Base-by-base conservation (phyloP, 2,329 filamentous ascomycete genomes). In the Fusarium albidum region DNA sequence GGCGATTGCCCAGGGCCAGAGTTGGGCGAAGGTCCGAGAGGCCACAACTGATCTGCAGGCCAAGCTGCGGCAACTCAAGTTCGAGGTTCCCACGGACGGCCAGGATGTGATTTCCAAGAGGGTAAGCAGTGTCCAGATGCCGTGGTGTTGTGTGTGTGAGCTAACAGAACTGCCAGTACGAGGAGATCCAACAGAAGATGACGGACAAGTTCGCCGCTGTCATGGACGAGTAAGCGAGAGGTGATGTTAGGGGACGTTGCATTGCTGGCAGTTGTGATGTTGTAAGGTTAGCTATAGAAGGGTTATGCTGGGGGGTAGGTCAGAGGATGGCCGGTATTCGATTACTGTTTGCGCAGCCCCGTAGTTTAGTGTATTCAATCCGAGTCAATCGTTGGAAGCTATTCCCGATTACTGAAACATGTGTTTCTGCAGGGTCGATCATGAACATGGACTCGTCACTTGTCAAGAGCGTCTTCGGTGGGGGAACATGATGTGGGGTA, bases 161-260 rank as follows among this genome's bases (percentile, higher is more conserved):
- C 77, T 84, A 71, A 84, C 72, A 32, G 8, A 21, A 13, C 25
- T 27, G 18, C 44, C 68, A 95, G 91, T 99, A 98, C 75, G 95
- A 98, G 82, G 87, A 87, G 67, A 86, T 98, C 67, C 83, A 95
- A 68, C 91, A 96, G 78, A 82, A 86, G 68, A 94, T 99, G 92
- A 88, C 90, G 67, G 95, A 99, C 79, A 96, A 96, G 80, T 99
- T 99, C 78, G 95, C 95, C 42, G 88, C 92, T 32, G 94, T 99
- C 55, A 86, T 91, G 73, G 95, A 99, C 76, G 94, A 98, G 84
- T 99, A 92, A 75, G 49, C 49, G 39, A 40, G 33, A 47, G 49
- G 51, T 59, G 18, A 61, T 60, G 55, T 48, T 39, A 29, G 42
- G 41, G 40, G 54, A 61, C 27, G 40, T 55, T 61, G 58, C 55